Base-by-base conservation (phyloP, 352 stramenopile species). In the Phytophthora palmivora region DNA sequence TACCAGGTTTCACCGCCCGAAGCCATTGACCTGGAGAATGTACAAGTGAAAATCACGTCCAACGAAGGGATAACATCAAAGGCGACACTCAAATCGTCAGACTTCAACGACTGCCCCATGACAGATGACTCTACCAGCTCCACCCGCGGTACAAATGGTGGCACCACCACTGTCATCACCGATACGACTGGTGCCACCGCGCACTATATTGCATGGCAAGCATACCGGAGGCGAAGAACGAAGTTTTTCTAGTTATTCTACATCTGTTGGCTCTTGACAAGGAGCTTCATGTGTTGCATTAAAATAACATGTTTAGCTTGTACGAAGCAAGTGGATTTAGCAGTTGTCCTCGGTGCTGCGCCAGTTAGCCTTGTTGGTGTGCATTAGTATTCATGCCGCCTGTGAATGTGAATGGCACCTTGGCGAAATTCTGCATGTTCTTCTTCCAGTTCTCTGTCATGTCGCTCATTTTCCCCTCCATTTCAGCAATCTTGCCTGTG, bases 11-110 rank as follows among this genome's bases (percentile, higher is more conserved):
- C 69, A 22, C 64, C 69, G n/a, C 52, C 55, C 15, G 65, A 71
- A 21, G 50, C 55, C 11, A 69, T 78, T n/a, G 65, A 78, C 46
- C 36, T 78, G 26, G 51, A 72, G 18, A 66, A 54, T 24, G 59
- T 78, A 5, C n/a, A 97, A 96, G 83, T 99, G 88, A 80, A 66
- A 54, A 76, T 78, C 39, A 82, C 63, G 52, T 92, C 82, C 34
- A 98, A 85, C 22, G 84, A 97, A 74, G 95, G 96, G 15, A 79
- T 82, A 58, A 92, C 92, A 46, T 97, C 88, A 33, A 97, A 78
- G 71, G 97, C 85, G 63, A 78, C 67, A 19, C 55, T 82, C n/a
- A 55, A 65, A 54, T 39, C 62, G 0, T 58, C 63, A 2, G 70
- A 79, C 50, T 79, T 70, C 49, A 71, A 68, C 30, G 51, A 80